phyloP scores from a whole-genome alignment of 2,329 filamentous ascomycete genomes.

The Myriosclerotinia scirpicola region DNA sequence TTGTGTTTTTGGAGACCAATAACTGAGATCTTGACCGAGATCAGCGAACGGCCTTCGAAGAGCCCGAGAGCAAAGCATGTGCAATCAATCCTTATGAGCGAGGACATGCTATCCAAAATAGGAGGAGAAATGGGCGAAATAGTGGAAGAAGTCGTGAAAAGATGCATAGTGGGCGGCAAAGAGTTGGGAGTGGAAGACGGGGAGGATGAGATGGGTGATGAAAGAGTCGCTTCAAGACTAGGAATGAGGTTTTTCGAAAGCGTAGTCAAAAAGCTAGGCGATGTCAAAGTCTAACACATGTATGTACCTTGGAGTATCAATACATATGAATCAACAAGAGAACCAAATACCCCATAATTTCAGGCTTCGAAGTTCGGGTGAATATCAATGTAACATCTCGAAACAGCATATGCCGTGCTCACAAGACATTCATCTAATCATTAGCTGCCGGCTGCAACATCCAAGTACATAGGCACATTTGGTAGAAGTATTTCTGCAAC shows the following conservation, averaged over 20 bases:
- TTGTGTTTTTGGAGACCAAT: constrained; percentile 54
- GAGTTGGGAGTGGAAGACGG: constrained; percentile 43
- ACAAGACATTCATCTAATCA: background rate
- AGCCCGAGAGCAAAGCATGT: constrained; percentile 41
- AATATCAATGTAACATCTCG: constrained; percentile 3
- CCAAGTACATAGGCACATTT: background rate
- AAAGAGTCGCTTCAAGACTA: constrained; percentile 44
- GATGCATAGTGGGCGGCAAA: constrained; percentile 43
- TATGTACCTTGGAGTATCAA: constrained; percentile 4
- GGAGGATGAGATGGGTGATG: constrained; percentile 46
- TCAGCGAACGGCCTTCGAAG: constrained; percentile 1
- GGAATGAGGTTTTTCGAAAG: constrained; percentile 47
- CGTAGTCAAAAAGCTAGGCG: constrained; percentile 47
- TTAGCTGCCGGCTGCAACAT: background rate
- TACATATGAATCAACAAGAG: background rate
- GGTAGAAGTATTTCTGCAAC: background rate
- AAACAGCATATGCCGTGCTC: constrained; percentile 12
- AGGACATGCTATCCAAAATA: constrained; percentile 40
- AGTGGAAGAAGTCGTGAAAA: constrained; percentile 44
- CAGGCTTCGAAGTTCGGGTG: background rate
- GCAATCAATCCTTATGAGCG: constrained; percentile 42
- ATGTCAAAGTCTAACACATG: constrained; percentile 30
- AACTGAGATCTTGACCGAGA: constrained; percentile 45
- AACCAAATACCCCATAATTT: background rate
- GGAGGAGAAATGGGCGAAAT: constrained; percentile 45